These are phyloP conservation scores for Nicotiana paniculata DNA, from an alignment of 257 asterid species.

Conservation along the genomic window DNA sequence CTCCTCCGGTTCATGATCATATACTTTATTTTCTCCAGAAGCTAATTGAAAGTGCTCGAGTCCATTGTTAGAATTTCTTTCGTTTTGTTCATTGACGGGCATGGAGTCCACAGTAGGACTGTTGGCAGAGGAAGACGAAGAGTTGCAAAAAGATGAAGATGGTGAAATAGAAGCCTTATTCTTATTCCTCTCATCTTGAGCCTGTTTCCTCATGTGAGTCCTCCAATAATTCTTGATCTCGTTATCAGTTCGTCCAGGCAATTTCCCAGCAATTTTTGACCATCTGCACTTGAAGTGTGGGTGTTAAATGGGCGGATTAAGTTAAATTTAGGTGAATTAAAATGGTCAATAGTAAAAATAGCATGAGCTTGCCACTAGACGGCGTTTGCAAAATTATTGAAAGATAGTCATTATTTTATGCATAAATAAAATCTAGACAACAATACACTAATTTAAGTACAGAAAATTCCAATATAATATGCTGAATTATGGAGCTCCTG, in stretches of 20 bases:
- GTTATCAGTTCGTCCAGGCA: constrained; percentile 94
- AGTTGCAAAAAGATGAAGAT: constrained; percentile 37
- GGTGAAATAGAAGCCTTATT: neutral
- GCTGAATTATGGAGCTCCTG: too few species aligned
- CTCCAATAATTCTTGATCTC: constrained; percentile 97
- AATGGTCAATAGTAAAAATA: too few species aligned
- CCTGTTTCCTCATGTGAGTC: constrained; percentile 76
- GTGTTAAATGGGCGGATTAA: neutral
- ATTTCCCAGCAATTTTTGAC: constrained; percentile 82
- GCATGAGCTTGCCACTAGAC: too few species aligned
- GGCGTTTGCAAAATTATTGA: too few species aligned
- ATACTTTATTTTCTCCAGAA: constrained; percentile 13
- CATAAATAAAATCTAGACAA: too few species aligned
- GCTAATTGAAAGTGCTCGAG: neutral
- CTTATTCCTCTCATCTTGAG: constrained; percentile 62
- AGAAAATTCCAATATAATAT: too few species aligned
- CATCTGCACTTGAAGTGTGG: constrained; percentile 35
- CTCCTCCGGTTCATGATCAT: constrained; percentile 19
- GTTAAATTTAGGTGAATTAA: neutral
- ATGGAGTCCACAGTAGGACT: constrained; percentile 19
- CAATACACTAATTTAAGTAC: too few species aligned
- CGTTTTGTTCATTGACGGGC: constrained; percentile 16
- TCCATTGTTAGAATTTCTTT: constrained; percentile 50
- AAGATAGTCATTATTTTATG: too few species aligned
- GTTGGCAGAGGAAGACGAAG: constrained; percentile 31